Evolutionary conservation across 2,329 filamentous ascomycete species (phyloP).

Genomic region (Hypoxylon sp.): DNA sequence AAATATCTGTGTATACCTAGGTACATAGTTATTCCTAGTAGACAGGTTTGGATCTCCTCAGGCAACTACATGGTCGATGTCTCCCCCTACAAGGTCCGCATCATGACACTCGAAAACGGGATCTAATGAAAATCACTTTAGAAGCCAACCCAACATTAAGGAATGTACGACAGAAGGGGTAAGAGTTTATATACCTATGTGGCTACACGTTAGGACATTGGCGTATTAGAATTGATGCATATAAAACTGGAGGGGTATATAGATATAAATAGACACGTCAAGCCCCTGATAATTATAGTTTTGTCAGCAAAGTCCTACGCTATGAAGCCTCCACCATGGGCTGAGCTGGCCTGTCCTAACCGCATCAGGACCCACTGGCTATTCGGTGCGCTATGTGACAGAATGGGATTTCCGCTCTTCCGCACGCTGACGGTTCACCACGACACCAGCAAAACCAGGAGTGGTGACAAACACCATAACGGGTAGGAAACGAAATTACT

Average conservation of each 20-base stretch:
- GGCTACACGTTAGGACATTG: neutral
- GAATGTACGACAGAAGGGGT: neutral
- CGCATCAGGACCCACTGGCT: neutral
- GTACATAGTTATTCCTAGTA: neutral
- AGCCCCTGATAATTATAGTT: neutral
- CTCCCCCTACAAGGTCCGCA: neutral
- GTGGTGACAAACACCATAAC: neutral
- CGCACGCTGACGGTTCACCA: neutral
- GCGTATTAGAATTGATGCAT: neutral
- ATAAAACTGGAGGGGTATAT: neutral
- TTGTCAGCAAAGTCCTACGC: constrained; percentile 4
- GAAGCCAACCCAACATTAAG: neutral
- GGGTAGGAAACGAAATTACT: neutral
- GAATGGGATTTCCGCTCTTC: neutral
- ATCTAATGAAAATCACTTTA: neutral
- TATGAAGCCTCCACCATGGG: neutral
- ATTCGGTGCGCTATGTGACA: neutral
- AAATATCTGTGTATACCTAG: neutral
- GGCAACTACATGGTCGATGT: neutral
- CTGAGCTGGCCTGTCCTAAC: neutral
- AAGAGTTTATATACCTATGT: neutral
- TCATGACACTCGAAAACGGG: neutral
- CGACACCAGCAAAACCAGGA: neutral
- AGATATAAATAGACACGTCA: constrained; percentile 7
- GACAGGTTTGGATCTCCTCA: neutral